Evolutionary conservation across 2,329 filamentous ascomycete genomes (phyloP).

Genomic region (Diaporthe sp.): DNA sequence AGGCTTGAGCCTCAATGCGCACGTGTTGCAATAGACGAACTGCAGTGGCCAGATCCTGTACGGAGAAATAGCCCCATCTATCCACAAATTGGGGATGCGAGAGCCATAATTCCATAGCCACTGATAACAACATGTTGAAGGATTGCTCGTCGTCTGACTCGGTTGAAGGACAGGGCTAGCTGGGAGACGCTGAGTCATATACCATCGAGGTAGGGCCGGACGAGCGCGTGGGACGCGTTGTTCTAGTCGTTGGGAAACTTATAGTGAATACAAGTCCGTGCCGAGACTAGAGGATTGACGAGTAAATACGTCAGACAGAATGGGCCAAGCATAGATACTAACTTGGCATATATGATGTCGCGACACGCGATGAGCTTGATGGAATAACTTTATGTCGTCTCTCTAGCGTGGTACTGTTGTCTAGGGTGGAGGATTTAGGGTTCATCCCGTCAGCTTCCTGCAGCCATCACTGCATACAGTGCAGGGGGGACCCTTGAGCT

Average conservation of each 20-base stretch:
- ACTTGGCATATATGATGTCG: neutral
- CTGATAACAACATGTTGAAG: neutral
- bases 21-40: neutral
- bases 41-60: neutral
- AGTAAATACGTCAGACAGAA: neutral
- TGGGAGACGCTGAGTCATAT: neutral
- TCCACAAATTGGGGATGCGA: neutral
- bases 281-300: neutral
- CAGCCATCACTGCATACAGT: neutral
- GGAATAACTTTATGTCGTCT: neutral
- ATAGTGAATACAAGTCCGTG: neutral
- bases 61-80: neutral
- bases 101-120: neutral
- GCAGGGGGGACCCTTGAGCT: neutral
- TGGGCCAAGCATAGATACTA: neutral
- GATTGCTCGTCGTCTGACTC: neutral
- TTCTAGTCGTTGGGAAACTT: neutral
- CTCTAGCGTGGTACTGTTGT: neutral
- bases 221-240: neutral
- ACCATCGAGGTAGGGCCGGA: neutral
- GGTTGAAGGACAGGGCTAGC: neutral
- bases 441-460: neutral
- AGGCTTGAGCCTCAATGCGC: neutral
- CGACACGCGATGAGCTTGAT: neutral
- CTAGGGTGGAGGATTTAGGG: neutral